Evolutionary conservation across 169 alveolate genomes (phyloP).

Genomic region (Plasmodium chabaudi): DNA sequence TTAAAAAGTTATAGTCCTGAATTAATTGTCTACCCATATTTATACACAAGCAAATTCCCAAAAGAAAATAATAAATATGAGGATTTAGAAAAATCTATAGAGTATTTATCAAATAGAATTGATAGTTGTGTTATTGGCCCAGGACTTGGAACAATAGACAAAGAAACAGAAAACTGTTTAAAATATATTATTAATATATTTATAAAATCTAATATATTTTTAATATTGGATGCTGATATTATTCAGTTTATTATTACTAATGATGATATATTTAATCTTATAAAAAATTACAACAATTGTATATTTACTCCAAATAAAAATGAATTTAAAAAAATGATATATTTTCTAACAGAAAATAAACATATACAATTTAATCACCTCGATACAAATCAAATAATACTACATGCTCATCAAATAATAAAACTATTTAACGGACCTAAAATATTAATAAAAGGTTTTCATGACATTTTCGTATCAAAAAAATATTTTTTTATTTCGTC

Average conservation of each 20-base stretch:
- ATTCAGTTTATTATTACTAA: conserved; percentile 34
- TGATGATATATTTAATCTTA: conserved; percentile 5
- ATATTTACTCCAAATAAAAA: conserved; percentile 62
- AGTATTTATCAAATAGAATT: conserved; percentile 83
- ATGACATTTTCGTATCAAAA: conserved; percentile 36
- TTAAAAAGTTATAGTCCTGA: conserved; percentile 95
- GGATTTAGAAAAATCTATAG: conserved; percentile 67
- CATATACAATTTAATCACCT: conserved; percentile 14
- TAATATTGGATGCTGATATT: conserved; percentile 60
- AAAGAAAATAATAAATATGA: conserved; percentile 15
- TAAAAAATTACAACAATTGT: conserved; percentile 38
- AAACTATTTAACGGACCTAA: conserved; percentile 36
- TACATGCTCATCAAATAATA: conserved; percentile 19
- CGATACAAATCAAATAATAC: background rate
- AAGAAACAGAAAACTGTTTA: conserved; percentile 38
- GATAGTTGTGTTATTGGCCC: conserved; percentile 92
- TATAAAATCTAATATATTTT: conserved; percentile 35
- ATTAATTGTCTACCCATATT: conserved; percentile 91
- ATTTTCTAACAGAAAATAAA: conserved; percentile 10
- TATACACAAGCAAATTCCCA: conserved; percentile 67
- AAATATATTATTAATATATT: conserved; percentile 13
- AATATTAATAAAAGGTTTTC: conserved; percentile 37
- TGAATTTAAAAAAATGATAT: conserved; percentile 50
- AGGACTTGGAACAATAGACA: conserved; percentile 91
- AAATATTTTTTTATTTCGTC: conserved; percentile 45